Percentiles rank a stretch among this genome's conserved stretches.
Evolutionary conservation across 2,329 filamentous ascomycete genomes (phyloP).

Genomic region (Colletotrichum liaoningense): DNA sequence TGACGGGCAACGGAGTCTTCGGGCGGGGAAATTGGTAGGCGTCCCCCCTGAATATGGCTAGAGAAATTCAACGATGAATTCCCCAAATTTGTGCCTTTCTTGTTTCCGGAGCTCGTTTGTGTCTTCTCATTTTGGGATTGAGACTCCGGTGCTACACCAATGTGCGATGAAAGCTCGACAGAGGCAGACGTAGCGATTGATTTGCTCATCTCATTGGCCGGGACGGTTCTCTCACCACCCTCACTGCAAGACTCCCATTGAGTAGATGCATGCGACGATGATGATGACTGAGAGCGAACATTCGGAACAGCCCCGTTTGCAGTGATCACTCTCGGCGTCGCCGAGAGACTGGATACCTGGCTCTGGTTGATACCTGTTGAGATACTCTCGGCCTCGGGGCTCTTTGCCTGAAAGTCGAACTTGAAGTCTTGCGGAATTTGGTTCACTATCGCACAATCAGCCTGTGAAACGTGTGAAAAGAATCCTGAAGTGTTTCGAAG

Average conservation of each 20-base stretch:
- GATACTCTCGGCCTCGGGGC: neutral
- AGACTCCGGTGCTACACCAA: neutral
- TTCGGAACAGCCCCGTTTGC: neutral
- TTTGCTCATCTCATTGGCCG: neutral
- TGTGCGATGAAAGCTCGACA: neutral
- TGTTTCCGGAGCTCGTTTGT: neutral
- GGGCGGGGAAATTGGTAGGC: too few relatives aligned
- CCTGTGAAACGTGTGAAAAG: too few relatives aligned
- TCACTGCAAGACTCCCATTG: constrained; percentile 13
- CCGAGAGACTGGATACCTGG: neutral
- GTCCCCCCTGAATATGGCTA: neutral
- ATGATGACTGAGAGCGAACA: neutral
- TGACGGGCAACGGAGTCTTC: neutral
- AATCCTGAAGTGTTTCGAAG: too few relatives aligned
- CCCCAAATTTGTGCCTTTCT: neutral
- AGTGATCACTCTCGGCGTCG: neutral
- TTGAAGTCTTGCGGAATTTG: too few relatives aligned
- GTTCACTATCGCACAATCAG: too few relatives aligned
- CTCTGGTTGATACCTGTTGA: neutral
- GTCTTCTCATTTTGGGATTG: neutral
- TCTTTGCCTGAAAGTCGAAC: neutral
- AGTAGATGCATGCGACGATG: neutral
- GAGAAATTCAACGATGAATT: neutral
- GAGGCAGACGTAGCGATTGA: neutral
- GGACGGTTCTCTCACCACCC: neutral